phyloP scores from a whole-genome alignment of 495 filamentous ascomycete species.

The Choiromyces venosus region DNA sequence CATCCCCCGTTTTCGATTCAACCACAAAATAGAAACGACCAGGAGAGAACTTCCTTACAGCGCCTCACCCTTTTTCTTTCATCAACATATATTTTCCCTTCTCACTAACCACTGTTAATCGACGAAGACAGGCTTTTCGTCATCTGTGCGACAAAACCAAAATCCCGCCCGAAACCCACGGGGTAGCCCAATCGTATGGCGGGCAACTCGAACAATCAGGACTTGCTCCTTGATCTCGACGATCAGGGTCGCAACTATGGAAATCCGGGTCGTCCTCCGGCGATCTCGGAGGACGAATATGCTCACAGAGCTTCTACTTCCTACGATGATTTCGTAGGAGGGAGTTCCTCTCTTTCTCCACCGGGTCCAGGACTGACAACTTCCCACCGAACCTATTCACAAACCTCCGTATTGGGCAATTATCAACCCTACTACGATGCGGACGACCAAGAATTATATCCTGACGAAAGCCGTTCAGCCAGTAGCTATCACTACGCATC shows the following conservation, averaged over 20 bases:
- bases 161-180: conserved; percentile 26
- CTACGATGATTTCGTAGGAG: conserved; percentile 89
- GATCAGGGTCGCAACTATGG: conserved; percentile 41
- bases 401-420: conserved; percentile 75
- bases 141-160: conserved; percentile 12
- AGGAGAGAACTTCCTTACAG: conserved; percentile 17
- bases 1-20: conserved; percentile 15
- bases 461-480: conserved; percentile 65
- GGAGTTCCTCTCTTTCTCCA: conserved; percentile 31
- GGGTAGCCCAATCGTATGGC: conserved; percentile 37
- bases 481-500: conserved; percentile 56
- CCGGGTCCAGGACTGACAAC: conserved; percentile 17
- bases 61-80: conserved; percentile 23
- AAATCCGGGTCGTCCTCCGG: conserved; percentile 37
- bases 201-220: conserved; percentile 38
- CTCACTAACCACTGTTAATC: conserved; percentile 9
- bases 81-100: background rate
- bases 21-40: conserved; percentile 24
- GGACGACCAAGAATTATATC: conserved; percentile 56
- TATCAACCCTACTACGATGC: conserved; percentile 87
- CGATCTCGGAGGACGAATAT: conserved; percentile 34
- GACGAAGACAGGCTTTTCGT: conserved; percentile 10
- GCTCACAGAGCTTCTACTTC: conserved; percentile 73
- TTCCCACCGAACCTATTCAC: conserved; percentile 61
- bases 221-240: conserved; percentile 42